Evolutionary conservation across 2,329 filamentous ascomycete species (phyloP), one percentile per base, ranked within the genome.

Genomic region (Proliferodiscus dingleyae): DNA sequence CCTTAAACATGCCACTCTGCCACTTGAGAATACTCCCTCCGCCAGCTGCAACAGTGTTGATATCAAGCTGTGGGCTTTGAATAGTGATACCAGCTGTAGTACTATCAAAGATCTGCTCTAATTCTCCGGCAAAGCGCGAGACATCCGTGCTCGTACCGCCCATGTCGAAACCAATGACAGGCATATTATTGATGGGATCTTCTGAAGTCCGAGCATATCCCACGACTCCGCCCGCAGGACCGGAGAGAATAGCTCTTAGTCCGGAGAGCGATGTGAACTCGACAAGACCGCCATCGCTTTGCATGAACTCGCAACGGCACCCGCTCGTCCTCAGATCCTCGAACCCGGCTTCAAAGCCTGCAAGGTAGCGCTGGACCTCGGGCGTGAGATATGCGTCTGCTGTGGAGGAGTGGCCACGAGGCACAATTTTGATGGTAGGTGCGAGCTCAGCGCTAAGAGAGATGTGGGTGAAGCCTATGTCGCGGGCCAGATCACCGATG

Each of bases 1-100:
- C 83, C 0, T 82, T 78, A 26, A 88, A 83, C 0, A 89, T 69
- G 0, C 85, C 84, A 46, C 87, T 87, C 41, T 75, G 74, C 68
- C 79, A 87, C 51, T 82, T 80, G 1, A 88, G 66, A 4, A 73
- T 70, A 1, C 68, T 71, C 5, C 73, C 73, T 29, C 73, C 73
- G 23, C 59, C 59, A n/a, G 59, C 59, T 18, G 59, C 59, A 24
- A 62, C 59, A 16, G 87, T 91, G 61, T 88, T 87, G 61, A 91
- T 89, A 56, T 90, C 86, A 1, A 90, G 74, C 60, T 90, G 86
- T 0, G 87, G 86, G 1, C 81, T 84, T 52, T 89, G 85, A 9
- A 90, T 87, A 1, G 84, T 83, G 1, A 90, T 80, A 10, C 86
- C 87, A 0, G 87, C 86, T 0, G 84, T 89, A 0, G 83, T 88